These are phyloP conservation scores for Candolleomyces aberdarensis DNA, from an alignment of 768 basidiomycete species.

Conservation along the genomic window DNA sequence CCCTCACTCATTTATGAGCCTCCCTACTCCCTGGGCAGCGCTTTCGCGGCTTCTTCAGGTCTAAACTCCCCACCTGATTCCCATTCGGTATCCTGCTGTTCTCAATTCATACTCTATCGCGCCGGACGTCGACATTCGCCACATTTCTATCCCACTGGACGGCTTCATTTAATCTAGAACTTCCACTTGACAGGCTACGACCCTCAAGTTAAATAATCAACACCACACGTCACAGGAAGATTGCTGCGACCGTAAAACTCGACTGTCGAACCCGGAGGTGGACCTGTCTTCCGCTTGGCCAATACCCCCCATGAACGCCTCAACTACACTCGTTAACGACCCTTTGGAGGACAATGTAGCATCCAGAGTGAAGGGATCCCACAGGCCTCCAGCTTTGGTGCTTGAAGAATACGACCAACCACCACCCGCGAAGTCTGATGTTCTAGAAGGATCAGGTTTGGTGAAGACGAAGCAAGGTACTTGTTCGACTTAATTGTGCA, in stretches of 20 bases:
- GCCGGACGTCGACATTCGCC: background rate
- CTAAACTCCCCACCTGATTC: background rate
- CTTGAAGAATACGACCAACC: background rate
- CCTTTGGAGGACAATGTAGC: background rate
- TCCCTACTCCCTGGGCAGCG: background rate
- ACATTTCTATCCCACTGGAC: background rate
- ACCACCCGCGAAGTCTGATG: background rate
- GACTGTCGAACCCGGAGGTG: no score
- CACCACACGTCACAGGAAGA: no score
- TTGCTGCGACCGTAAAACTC: no score
- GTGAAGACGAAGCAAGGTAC: background rate
- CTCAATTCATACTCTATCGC: background rate
- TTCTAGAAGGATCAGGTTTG: background rate
- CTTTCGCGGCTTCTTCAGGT: background rate
- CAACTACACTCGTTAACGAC: background rate
- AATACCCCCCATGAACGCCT: background rate
- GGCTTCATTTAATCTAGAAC: background rate
- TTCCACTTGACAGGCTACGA: no score
- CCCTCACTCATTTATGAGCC: background rate
- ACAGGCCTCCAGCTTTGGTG: background rate
- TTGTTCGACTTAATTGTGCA: background rate
- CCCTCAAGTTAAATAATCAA: no score
- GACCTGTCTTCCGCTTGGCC: background rate
- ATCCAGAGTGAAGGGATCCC: background rate
- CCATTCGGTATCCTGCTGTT: background rate